Percentiles rank a stretch among this genome's conserved stretches.
Evolutionary conservation across 768 basidiomycete genomes (phyloP).

Genomic region (Rhizopogon salebrosus): DNA sequence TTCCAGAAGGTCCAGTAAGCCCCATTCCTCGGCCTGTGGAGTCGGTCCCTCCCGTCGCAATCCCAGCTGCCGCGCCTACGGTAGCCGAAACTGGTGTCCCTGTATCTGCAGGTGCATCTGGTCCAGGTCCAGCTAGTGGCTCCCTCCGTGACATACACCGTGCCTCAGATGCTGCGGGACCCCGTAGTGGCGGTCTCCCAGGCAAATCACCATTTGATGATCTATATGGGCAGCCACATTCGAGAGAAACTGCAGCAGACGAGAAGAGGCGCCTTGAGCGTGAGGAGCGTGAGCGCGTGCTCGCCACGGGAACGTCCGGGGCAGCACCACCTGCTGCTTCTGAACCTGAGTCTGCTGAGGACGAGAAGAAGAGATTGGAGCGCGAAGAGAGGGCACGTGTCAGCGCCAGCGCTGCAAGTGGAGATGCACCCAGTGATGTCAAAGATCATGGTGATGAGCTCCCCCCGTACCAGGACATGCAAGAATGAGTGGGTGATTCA

Average conservation of each 20-base stretch:
- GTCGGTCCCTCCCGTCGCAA: slow-evolving; percentile 7
- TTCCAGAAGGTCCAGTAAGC: slow-evolving; percentile 20
- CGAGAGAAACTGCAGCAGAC: slow-evolving; percentile 52
- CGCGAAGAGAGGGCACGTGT: slow-evolving; percentile 62
- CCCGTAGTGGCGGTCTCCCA: slow-evolving; percentile 26
- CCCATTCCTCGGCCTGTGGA: slow-evolving; percentile 15
- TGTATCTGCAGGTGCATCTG: slow-evolving; percentile 47
- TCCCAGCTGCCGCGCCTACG: slow-evolving; percentile 46
- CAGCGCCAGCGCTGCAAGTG: slow-evolving; percentile 17
- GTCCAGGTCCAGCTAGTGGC: slow-evolving; percentile 64
- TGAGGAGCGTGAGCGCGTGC: slow-evolving; percentile 48
- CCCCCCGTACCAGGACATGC: slow-evolving; percentile 40
- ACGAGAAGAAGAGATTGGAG: slow-evolving; percentile 62
- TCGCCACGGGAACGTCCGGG: slow-evolving; percentile 16
- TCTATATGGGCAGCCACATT: slow-evolving; percentile 23
- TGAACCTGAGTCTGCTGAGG: slow-evolving; percentile 46
- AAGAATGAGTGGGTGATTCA: slow-evolving; percentile 6
- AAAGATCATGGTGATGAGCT: slow-evolving; percentile 31
- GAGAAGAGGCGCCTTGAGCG: slow-evolving; percentile 59
- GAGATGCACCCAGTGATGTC: slow-evolving; percentile 22
- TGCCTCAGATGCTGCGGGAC: slow-evolving; percentile 31
- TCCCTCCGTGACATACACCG: slow-evolving; percentile 50
- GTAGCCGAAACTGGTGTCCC: slow-evolving; percentile 77
- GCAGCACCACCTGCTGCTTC: slow-evolving; percentile 5
- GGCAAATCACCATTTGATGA: slow-evolving; percentile 22